Evolutionary conservation across 2,329 filamentous ascomycete species (phyloP), one percentile per base, ranked within the genome.

Genomic region (Stagonosporopsis vannaccii): DNA sequence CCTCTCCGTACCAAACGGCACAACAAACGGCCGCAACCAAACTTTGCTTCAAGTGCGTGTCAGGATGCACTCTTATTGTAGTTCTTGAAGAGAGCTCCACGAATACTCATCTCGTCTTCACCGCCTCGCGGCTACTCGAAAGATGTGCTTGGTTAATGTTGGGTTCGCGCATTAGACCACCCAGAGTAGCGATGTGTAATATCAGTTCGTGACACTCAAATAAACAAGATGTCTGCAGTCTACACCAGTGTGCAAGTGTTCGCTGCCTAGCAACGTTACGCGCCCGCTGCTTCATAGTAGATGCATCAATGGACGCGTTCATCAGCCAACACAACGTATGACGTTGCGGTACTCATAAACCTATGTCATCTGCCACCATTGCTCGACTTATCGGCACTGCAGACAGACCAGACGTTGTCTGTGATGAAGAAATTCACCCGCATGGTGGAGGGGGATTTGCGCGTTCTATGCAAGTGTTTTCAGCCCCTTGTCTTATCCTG

Each of bases 401-500:
- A 15, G 11, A 7, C 13, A 32, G n/a, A 20, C 6, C 20, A 25
- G 11, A 26, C n/a, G 30, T 37, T 13, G 2, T 32, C 2, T 15
- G 11, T 12, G 19, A 43, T 13, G 23, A 9, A 15, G 4, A 13
- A 13, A 22, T 40, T n/a, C 17, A 20, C 11, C 23, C 48, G 47
- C 53, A 47, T 32, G 25, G 25, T 12, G 17, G 7, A 39, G 32
- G 25, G 32, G 23, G 43, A 37, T 25, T 23, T 36, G 33, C 28
- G 35, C 26, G 28, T 11, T 28, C 19, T 35, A 43, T 35, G 46
- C 40, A 48, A 30, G 26, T 12, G 39, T 40, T 20, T 51, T 37
- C 46, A 22, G 15, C 13, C 62, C 67, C 71, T 63, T 70, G 66
- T 62, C 58, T 66, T 44, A 65, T 61, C 60, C 56, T 60, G 61